phyloP scores from a whole-genome alignment of 2,329 filamentous ascomycete species.

The Botrytis pseudocinerea region DNA sequence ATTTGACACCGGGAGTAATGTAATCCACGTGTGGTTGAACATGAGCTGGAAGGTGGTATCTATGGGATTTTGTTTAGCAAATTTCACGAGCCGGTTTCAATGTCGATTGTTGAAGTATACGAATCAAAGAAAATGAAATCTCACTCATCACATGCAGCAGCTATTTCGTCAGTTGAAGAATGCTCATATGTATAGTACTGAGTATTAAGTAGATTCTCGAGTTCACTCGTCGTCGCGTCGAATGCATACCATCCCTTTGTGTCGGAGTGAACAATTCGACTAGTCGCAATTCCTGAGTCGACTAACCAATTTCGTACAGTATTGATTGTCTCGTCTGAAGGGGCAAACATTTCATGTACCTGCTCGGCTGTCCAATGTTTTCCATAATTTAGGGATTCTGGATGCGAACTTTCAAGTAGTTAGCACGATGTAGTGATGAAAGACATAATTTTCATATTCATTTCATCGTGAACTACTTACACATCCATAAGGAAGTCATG shows the following conservation, averaged over 20 bases:
- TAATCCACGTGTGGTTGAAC: constrained; percentile 45
- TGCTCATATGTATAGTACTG: constrained; percentile 43
- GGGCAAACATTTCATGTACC: constrained; percentile 41
- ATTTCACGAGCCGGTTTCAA: not conserved
- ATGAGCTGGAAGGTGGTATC: constrained; percentile 45
- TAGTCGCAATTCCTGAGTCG: constrained; percentile 38
- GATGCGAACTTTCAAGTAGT: constrained; percentile 33
- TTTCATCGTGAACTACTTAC: constrained; percentile 21
- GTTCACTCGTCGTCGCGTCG: constrained; percentile 40
- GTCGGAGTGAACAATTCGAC: constrained; percentile 41
- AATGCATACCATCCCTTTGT: constrained; percentile 43
- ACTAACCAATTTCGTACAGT: constrained; percentile 42
- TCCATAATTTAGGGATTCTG: constrained; percentile 41
- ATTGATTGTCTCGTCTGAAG: constrained; percentile 38
- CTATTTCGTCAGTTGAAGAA: constrained; percentile 32
- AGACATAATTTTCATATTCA: not conserved
- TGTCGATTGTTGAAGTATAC: not conserved
- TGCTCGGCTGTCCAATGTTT: constrained; percentile 42
- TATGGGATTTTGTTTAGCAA: constrained; percentile 11
- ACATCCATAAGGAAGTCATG: constrained; percentile 46
- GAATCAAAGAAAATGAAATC: constrained; percentile 16
- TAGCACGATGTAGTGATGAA: not conserved
- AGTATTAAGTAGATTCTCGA: constrained; percentile 42
- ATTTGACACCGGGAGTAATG: constrained; percentile 38
- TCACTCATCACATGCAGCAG: constrained; percentile 42